These are phyloP conservation scores for Bretziella fagacearum DNA, from an alignment of 2,329 filamentous ascomycete genomes.

Conservation along the genomic window DNA sequence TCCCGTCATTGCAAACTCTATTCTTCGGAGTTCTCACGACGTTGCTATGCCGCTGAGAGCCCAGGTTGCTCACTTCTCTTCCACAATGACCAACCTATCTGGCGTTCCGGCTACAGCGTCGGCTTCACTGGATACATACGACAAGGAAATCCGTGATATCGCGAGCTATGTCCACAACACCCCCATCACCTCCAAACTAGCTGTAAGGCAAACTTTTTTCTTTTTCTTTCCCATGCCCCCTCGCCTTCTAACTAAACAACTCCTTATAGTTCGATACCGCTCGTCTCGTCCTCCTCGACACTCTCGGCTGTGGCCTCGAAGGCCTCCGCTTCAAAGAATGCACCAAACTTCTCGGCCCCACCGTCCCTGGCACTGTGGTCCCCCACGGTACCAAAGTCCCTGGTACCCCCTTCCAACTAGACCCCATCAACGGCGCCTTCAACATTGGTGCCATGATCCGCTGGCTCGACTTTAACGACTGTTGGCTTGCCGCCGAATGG, in stretches of 20 bases:
- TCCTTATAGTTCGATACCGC: constrained; percentile 69
- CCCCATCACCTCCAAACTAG: constrained; percentile 76
- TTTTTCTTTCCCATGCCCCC: constrained; percentile 1
- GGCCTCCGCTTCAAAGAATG: constrained; percentile 92
- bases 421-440: constrained; percentile 91
- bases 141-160: constrained; percentile 89
- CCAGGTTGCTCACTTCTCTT: no score
- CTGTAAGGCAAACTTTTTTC: no score
- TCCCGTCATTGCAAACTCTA: neutral
- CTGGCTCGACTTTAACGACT: constrained; percentile 99
- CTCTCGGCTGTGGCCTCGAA: constrained; percentile 89
- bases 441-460: constrained; percentile 98
- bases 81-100: neutral
- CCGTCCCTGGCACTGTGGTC: constrained; percentile 77
- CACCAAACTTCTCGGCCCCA: constrained; percentile 80
- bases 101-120: constrained; percentile 34
- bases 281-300: constrained; percentile 91
- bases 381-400: constrained; percentile 84
- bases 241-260: neutral
- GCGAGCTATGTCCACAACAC: constrained; percentile 89
- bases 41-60: no score
- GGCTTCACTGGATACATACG: constrained; percentile 43
- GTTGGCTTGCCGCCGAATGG: constrained; percentile 98
- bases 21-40: neutral
- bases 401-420: constrained; percentile 83